phyloP scores from a whole-genome alignment of 2,329 filamentous ascomycete genomes.

The Graphium sp. region DNA sequence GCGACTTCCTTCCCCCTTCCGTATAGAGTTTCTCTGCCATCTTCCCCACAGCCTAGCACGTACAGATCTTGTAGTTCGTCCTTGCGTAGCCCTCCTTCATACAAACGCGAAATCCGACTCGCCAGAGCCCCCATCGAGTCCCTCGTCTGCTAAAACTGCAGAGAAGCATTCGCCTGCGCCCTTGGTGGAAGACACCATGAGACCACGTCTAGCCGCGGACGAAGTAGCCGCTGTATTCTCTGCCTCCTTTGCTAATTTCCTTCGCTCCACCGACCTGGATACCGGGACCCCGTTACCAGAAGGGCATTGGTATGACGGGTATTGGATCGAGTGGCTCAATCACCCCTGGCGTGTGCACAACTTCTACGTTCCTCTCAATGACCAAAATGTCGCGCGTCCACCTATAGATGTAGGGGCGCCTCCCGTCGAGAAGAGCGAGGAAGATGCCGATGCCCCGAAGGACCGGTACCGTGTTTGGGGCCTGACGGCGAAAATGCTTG shows the following conservation, averaged over 20 bases:
- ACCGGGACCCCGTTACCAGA: conserved; percentile 20
- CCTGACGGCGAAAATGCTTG: conserved; percentile 81
- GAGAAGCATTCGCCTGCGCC: conserved; percentile 11
- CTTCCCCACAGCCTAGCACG: conserved; percentile 61
- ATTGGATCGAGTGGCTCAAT: conserved; percentile 67
- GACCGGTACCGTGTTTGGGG: conserved; percentile 75
- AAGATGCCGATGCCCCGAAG: conserved; percentile 23
- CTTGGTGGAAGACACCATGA: conserved; percentile 48
- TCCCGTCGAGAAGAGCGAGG: conserved; percentile 23
- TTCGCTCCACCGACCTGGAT: conserved; percentile 41
- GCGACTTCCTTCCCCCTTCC: conserved; percentile 59
- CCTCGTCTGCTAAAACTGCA: conserved; percentile 4
- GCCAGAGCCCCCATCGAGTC: not conserved
- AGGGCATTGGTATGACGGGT: conserved; percentile 70
- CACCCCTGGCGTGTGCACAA: conserved; percentile 75
- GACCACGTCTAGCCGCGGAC: conserved; percentile 68
- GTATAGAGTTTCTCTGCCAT: conserved; percentile 74
- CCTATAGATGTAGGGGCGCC: conserved; percentile 9
- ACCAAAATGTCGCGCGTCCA: conserved; percentile 52
- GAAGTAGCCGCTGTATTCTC: conserved; percentile 93
- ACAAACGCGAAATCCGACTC: conserved; percentile 12
- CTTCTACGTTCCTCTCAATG: conserved; percentile 71
- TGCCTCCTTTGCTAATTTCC: conserved; percentile 72
- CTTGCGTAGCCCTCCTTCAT: conserved; percentile 65
- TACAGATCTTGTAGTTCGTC: conserved; percentile 57